phyloP scores from a whole-genome alignment of 331 rosid genomes.

The Stylosanthes scabra region DNA sequence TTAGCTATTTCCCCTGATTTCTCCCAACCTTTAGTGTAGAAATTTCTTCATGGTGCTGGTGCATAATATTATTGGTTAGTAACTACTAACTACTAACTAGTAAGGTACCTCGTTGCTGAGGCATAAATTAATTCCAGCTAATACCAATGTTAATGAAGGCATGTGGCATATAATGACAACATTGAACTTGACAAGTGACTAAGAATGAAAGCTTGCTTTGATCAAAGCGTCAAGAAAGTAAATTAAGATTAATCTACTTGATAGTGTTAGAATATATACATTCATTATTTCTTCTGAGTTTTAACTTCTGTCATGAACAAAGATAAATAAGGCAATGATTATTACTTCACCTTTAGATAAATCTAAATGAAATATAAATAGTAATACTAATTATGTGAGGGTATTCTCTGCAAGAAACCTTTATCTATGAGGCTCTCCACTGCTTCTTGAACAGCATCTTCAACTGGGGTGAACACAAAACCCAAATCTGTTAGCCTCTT shows the following conservation, averaged over 20 bases:
- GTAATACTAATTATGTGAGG: constrained; percentile 12
- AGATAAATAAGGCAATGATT: background rate
- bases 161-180: constrained; percentile 1
- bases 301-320: constrained; percentile 22
- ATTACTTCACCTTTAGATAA: constrained; percentile 2
- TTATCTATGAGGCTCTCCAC: constrained; percentile 70
- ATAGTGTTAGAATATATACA: constrained; percentile 34
- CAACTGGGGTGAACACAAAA: constrained; percentile 68
- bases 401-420: constrained; percentile 57
- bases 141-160: background rate
- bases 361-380: background rate
- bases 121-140: background rate
- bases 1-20: too few species aligned
- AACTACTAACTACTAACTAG: too few species aligned
- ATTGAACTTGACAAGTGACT: background rate
- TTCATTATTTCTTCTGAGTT: constrained; percentile 26
- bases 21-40: background rate
- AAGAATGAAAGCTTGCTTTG: constrained; percentile 29
- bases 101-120: background rate
- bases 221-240: constrained; percentile 22
- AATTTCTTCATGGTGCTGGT: background rate
- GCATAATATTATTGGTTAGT: background rate
- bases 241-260: constrained; percentile 5
- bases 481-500: constrained; percentile 77
- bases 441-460: constrained; percentile 73